Percentiles rank a stretch among this genome's conserved stretches.
phyloP scores from a whole-genome alignment of 2,329 filamentous ascomycete species.

The Xylaria sp. region DNA sequence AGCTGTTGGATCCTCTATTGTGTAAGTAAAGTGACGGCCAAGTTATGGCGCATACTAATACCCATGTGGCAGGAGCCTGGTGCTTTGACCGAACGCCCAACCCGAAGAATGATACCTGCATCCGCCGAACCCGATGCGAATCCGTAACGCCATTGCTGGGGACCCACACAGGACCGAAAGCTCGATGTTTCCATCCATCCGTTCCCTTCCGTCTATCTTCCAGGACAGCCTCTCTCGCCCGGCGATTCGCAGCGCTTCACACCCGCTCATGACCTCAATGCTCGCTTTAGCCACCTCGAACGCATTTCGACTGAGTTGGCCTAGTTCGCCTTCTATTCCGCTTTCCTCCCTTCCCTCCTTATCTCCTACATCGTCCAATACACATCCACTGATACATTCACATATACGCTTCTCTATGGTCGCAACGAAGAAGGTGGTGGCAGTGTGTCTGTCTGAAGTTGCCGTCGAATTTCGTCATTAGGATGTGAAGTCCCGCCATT shows the following conservation, averaged over 20 bases:
- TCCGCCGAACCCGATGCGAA: constrained; percentile 1
- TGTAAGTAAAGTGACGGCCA: constrained; percentile 1
- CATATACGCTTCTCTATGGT: constrained; percentile 35
- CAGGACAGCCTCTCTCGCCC: not conserved
- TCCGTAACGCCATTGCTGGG: constrained; percentile 16
- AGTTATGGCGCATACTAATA: not conserved
- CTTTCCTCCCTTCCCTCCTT: not conserved
- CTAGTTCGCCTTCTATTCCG: no score
- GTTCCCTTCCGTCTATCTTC: constrained; percentile 21
- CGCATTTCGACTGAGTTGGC: no score
- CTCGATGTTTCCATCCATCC: constrained; percentile 8
- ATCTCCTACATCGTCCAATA: not conserved
- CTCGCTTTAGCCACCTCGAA: no score
- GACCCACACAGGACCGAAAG: constrained; percentile 1
- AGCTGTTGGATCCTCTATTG: not conserved
- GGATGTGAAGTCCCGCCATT: constrained; percentile 56
- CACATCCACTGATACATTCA: not conserved
- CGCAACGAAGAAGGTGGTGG: constrained; percentile 49
- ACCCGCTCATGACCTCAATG: not conserved
- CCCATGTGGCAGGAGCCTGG: not conserved
- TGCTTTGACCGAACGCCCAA: not conserved
- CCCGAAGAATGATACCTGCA: constrained; percentile 2
- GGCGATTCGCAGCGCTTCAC: not conserved
- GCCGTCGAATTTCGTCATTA: constrained; percentile 66
- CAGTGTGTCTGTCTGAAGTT: constrained; percentile 58